Evolutionary conservation across 805 yeast genomes (phyloP).

Genomic region (Scheffersomyces amazonensis): DNA sequence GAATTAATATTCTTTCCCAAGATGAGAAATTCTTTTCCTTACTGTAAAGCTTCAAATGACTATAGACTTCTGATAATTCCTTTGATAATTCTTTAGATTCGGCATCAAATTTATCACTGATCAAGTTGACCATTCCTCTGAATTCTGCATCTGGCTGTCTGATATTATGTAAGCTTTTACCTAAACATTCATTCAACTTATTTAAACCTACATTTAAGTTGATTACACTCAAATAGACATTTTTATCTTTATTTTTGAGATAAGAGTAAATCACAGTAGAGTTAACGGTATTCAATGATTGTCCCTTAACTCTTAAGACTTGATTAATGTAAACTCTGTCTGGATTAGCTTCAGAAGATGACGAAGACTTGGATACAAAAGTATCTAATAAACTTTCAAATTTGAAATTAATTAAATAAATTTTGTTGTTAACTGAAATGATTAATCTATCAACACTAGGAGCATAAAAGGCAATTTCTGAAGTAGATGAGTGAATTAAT

Average conservation of each 20-base stretch:
- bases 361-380: slow-evolving; percentile 15
- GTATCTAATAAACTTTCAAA: slow-evolving; percentile 38
- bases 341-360: slow-evolving; percentile 7
- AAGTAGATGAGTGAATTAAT: slow-evolving; percentile 8
- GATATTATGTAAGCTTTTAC: slow-evolving; percentile 47
- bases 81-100: slow-evolving; percentile 11
- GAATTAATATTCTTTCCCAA: slow-evolving; percentile 26
- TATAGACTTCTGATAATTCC: slow-evolving; percentile 22
- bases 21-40: slow-evolving; percentile 15
- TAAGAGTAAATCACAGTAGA: slow-evolving; percentile 43
- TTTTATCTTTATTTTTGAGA: slow-evolving; percentile 40
- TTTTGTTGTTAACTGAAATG: slow-evolving; percentile 34
- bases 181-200: slow-evolving; percentile 65
- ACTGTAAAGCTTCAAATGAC: slow-evolving; percentile 17
- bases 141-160: slow-evolving; percentile 8
- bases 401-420: slow-evolving; percentile 44
- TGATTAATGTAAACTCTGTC: slow-evolving; percentile 25
- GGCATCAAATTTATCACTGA: slow-evolving; percentile 16
- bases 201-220: slow-evolving; percentile 65
- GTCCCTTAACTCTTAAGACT: slow-evolving; percentile 40
- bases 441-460: slow-evolving; percentile 48
- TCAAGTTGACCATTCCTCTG: slow-evolving; percentile 17
- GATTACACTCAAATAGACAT: slow-evolving; percentile 41
- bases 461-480: slow-evolving; percentile 28
- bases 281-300: slow-evolving; percentile 34